Percentiles rank a stretch among this genome's conserved stretches.
Conservation (phyloP, 495 filamentous ascomycete genomes). For the Chaetomidium leptoderma region DNA sequence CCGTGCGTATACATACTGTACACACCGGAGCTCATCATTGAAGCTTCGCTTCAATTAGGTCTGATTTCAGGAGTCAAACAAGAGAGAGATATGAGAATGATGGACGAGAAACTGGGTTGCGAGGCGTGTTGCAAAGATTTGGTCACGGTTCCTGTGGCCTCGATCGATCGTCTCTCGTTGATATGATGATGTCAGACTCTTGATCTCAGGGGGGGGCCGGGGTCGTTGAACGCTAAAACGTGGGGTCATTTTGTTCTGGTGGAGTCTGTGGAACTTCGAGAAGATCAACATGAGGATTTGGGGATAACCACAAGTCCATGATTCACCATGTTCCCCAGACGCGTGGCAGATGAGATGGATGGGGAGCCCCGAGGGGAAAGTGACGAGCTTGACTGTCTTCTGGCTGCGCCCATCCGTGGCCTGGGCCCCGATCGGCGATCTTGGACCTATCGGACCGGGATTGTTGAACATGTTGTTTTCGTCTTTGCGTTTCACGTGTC, state of each 20-base stretch:
- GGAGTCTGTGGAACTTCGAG: conserved; percentile 2
- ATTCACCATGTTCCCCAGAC: conserved; percentile 7
- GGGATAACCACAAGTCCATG: background rate
- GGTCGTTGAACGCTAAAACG: background rate
- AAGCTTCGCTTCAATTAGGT: too few relatives aligned
- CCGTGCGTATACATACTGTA: too few relatives aligned
- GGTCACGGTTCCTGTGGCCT: background rate
- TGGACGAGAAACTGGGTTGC: too few relatives aligned
- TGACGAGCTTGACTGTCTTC: too few relatives aligned
- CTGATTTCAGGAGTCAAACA: background rate
- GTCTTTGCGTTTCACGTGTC: background rate
- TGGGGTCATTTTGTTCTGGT: background rate
- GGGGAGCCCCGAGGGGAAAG: too few relatives aligned
- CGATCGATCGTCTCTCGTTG: background rate
- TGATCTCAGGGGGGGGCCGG: background rate
- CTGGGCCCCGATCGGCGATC: conserved; percentile 2
- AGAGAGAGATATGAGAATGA: too few relatives aligned
- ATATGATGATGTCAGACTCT: conserved; percentile 12
- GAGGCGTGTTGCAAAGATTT: background rate
- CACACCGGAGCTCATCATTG: too few relatives aligned
- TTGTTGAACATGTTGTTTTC: background rate
- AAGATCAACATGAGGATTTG: background rate
- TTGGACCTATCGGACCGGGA: conserved; percentile 11
- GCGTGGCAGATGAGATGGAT: background rate
- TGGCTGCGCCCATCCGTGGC: background rate